Percentiles rank a stretch among this genome's conserved stretches.
These are phyloP conservation scores for Cladosporium velox DNA, from an alignment of 2,329 filamentous ascomycete species.

Conservation along the genomic window DNA sequence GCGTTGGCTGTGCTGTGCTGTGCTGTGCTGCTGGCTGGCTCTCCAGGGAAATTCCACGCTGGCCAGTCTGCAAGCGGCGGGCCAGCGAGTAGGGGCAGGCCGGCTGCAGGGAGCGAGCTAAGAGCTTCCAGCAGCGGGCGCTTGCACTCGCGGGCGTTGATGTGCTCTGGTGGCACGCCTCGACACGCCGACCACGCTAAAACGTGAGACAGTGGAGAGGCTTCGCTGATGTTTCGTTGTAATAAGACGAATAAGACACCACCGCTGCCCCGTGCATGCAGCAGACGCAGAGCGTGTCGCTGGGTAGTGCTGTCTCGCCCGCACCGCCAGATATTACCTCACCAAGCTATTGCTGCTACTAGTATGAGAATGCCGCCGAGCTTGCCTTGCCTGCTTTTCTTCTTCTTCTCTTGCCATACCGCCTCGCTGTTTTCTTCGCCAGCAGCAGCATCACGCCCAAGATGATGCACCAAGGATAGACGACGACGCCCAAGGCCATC, in stretches of 20 bases:
- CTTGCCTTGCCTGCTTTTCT: neutral
- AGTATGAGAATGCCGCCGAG: neutral
- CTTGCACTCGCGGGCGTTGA: neutral
- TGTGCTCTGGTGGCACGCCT: neutral
- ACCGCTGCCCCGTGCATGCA: conserved; percentile 1
- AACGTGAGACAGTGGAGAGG: conserved; percentile 10
- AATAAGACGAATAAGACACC: conserved; percentile 19
- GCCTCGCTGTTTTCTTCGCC: neutral
- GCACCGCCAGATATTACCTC: neutral
- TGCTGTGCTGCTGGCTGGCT: neutral
- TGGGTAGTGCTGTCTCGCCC: neutral
- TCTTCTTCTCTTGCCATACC: neutral
- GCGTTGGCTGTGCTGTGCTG: neutral
- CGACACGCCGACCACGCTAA: neutral
- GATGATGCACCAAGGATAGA: neutral
- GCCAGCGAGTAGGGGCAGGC: neutral
- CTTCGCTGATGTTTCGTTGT: conserved; percentile 9
- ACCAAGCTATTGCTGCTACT: neutral
- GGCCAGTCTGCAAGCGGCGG: neutral
- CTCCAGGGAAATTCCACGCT: neutral
- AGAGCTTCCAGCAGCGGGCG: neutral
- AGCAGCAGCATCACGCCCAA: neutral
- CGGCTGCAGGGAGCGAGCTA: neutral
- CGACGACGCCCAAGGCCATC: neutral
- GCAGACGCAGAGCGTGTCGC: conserved; percentile 4